phyloP scores from a whole-genome alignment of 148 eudicot species.

The Heliosperma pusillum region DNA sequence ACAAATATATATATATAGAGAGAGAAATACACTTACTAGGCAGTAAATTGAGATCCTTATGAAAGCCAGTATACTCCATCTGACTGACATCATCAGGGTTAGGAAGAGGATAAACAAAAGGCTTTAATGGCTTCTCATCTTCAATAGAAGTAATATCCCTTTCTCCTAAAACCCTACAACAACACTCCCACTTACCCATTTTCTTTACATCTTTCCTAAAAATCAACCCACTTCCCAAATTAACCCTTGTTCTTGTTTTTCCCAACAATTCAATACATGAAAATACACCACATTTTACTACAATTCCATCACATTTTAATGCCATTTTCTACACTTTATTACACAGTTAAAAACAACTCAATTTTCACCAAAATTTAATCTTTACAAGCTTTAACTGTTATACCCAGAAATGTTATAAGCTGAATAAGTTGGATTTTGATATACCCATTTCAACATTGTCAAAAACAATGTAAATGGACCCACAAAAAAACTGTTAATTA shows the following conservation, averaged over 20 bases:
- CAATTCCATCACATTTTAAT: slow-evolving; percentile 34
- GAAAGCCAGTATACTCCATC: slow-evolving; percentile 30
- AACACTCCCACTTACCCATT: slow-evolving; percentile 35
- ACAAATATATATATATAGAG: too few relatives aligned
- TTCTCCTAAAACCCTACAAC: slow-evolving; percentile 29
- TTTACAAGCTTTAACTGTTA: slow-evolving; percentile 11
- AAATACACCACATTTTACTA: slow-evolving; percentile 32
- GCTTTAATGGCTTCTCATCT: slow-evolving; percentile 38
- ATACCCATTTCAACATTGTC: slow-evolving; percentile 33
- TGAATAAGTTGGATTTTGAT: slow-evolving; percentile 25
- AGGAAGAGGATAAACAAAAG: slow-evolving; percentile 20
- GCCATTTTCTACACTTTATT: too few relatives aligned
- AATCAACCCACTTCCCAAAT: slow-evolving; percentile 23
- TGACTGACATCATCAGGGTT: slow-evolving; percentile 14
- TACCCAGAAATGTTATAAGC: slow-evolving; percentile 14
- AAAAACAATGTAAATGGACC: slow-evolving; percentile 24
- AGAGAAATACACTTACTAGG: slow-evolving; percentile 44
- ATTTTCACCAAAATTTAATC: neutral
- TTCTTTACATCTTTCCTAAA: slow-evolving; percentile 28
- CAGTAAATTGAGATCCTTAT: slow-evolving; percentile 45
- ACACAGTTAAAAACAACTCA: neutral
- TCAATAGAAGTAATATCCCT: slow-evolving; percentile 36
- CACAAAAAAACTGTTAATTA: neutral
- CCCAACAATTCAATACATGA: slow-evolving; percentile 36
- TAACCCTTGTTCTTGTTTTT: slow-evolving; percentile 11